A percentile compares a stretch with the other conserved stretches of the same genome.
Evolutionary conservation across 169 alveolate species (phyloP).

Genomic region (Plasmodium berghei): DNA sequence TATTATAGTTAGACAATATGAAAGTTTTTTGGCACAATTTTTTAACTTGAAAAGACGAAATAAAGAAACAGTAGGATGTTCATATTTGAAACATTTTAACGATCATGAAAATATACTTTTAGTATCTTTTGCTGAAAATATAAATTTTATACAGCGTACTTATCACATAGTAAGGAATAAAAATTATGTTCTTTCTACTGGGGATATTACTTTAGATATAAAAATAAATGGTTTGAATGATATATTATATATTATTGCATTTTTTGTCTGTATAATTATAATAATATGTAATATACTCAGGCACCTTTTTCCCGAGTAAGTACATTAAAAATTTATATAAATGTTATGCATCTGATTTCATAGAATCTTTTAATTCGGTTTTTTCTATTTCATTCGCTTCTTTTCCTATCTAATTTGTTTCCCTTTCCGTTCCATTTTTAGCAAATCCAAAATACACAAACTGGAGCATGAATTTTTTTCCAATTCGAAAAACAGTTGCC

Average conservation of each 20-base stretch:
- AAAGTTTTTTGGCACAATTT: no score
- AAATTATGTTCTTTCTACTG: constrained; percentile 28
- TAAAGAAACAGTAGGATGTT: constrained; percentile 25
- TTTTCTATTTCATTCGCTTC: neutral
- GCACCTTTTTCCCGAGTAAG: constrained; percentile 14
- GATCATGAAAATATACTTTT: constrained; percentile 11
- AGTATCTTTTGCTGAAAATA: constrained; percentile 39
- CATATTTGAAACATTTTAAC: constrained; percentile 40
- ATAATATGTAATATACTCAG: constrained; percentile 3
- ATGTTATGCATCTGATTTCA: neutral
- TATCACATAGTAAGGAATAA: constrained; percentile 33
- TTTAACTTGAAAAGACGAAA: neutral
- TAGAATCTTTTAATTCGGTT: neutral
- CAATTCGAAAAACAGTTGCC: constrained; percentile 39
- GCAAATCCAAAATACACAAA: constrained; percentile 21
- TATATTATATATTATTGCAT: constrained; percentile 9
- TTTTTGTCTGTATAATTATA: constrained; percentile 6
- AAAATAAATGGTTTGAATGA: constrained; percentile 31
- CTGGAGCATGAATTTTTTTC: constrained; percentile 50
- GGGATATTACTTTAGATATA: constrained; percentile 14
- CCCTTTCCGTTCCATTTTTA: neutral
- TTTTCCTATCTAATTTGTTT: neutral
- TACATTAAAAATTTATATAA: neutral
- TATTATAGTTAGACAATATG: neutral
- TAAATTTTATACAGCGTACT: constrained; percentile 35